Conservation (phyloP, 2,329 filamentous ascomycete species). For the Passalora sequoiae region DNA sequence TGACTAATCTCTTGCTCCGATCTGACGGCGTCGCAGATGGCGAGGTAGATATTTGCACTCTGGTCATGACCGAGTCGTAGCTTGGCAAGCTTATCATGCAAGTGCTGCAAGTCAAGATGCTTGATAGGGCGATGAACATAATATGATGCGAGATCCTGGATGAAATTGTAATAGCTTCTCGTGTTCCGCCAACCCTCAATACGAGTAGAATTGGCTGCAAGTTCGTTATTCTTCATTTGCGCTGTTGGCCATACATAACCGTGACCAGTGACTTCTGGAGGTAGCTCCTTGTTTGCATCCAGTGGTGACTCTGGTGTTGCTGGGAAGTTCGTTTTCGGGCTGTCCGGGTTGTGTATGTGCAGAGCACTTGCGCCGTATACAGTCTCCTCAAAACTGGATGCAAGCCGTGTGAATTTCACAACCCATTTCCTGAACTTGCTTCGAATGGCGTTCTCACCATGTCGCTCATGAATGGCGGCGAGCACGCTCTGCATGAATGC, state of each 20-base stretch:
- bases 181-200: constrained; percentile 98
- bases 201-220: constrained; percentile 83
- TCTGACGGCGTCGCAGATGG: constrained; percentile 61
- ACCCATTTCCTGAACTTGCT: constrained; percentile 94
- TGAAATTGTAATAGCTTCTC: constrained; percentile 89
- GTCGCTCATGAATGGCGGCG: constrained; percentile 74
- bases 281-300: constrained; percentile 14
- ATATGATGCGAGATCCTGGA: constrained; percentile 44
- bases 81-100: constrained; percentile 83
- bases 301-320: constrained; percentile 14
- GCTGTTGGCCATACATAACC: constrained; percentile 95
- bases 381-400: constrained; percentile 88
- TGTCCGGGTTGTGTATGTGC: constrained; percentile 56
- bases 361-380: constrained; percentile 91
- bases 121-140: constrained; percentile 55
- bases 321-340: constrained; percentile 11
- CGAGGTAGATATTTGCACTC: constrained; percentile 78
- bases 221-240: constrained; percentile 69
- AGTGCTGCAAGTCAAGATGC: constrained; percentile 80
- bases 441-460: constrained; percentile 83
- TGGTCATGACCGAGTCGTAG: constrained; percentile 71
- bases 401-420: constrained; percentile 85
- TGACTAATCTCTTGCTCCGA: constrained; percentile 74
- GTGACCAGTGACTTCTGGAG: constrained; percentile 55
- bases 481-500: constrained; percentile 85